Base-by-base conservation (phyloP, 208 protist species). In the Porcisia deanei region DNA sequence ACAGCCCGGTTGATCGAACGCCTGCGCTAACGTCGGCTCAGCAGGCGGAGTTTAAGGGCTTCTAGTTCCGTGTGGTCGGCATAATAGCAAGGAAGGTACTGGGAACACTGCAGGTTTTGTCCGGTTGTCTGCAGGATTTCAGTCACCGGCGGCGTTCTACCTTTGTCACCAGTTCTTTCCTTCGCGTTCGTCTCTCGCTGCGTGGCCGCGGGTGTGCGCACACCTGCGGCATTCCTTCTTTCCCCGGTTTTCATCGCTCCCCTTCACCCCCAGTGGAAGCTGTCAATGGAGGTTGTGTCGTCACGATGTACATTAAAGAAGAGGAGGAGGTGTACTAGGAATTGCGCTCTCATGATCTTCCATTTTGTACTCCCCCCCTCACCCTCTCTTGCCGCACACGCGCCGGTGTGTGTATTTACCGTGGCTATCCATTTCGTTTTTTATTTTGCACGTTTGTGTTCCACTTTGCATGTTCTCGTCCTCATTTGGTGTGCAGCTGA, bases 21-120 rank as follows among this genome's bases (percentile, higher is more conserved):
- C 71, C 80, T 9, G 79, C 82, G 39, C 77, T 96, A 57, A 94
- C 89, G 14, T 22, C 88, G 8, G 89, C 91, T 5, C 94, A 97
- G 75, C 94, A 97, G 80, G 86, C 88, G 0, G 88, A 94, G 82
- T 97, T 97, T 73, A 86, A 85, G 93, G 18, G 93, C 93, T 54
- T 96, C 97, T 72, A 91, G 92, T 16, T 83, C 85, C 30, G 34
- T n/a, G 3, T 39, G 22, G 4, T 30, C 0, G 8, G 3, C 9
- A n/a, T 3, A 30, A 18, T 30, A 66, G 39, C 61, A 18, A 49
- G 61, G 5, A 45, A 5, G 39, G 10, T 66, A 22, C 18, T 12
- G 20, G 20, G 16, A 66, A 45, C 39, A 47, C 18, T 30, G 57
- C 8, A 6, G 30, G 18, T 30, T 18, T 6, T 2, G 39, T 18